Conservation (phyloP, 2,329 filamentous ascomycete genomes). For the Sordariomycetes sp. region DNA sequence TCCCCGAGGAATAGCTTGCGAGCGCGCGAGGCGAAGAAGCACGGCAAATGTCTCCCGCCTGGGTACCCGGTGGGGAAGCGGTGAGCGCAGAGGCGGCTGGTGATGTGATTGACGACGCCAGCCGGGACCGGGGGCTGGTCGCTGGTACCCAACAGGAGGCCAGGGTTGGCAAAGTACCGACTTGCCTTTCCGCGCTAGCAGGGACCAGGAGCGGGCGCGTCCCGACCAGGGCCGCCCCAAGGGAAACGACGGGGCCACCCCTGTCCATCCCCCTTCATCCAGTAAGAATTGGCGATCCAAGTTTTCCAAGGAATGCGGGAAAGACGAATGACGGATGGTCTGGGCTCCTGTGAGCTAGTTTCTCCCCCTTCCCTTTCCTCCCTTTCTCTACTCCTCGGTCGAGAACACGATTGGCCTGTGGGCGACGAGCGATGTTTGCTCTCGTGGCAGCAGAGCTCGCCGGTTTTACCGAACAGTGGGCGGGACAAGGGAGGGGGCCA, state of each 20-base stretch:
- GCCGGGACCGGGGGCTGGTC: background rate
- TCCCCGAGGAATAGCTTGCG: background rate
- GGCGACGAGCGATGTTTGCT: background rate
- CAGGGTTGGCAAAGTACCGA: background rate
- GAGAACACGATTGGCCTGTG: background rate
- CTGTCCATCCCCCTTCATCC: background rate
- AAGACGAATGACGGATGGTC: background rate
- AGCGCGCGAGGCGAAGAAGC: background rate
- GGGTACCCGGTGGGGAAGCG: background rate
- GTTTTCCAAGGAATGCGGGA: background rate
- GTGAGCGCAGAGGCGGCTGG: background rate
- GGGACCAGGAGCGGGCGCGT: background rate
- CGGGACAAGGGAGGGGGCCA: background rate
- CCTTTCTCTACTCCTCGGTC: background rate
- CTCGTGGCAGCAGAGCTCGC: background rate
- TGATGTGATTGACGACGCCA: background rate
- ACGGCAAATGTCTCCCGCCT: background rate
- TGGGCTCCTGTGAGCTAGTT: background rate
- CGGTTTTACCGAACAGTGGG: background rate
- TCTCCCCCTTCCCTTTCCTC: background rate
- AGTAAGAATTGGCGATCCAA: background rate
- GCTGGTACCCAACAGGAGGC: background rate
- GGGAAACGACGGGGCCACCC: background rate
- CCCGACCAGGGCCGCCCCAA: background rate
- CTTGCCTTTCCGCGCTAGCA: background rate